Evolutionary conservation across 164 flowering plant species (phyloP).

Genomic region (Chloranthus sessilifolius): DNA sequence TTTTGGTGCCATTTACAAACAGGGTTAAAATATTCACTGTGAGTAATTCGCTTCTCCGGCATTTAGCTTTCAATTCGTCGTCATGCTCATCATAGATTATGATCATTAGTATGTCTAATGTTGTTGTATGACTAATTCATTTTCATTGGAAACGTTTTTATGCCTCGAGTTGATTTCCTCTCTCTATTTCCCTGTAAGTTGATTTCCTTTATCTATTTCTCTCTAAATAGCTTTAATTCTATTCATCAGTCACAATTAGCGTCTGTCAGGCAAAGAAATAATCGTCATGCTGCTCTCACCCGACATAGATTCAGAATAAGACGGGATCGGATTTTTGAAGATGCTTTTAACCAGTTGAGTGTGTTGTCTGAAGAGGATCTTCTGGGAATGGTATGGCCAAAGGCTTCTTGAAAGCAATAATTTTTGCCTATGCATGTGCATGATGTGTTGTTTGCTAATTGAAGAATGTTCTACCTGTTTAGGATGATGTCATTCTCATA

Average conservation of each 20-base stretch:
- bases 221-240: constrained; percentile 2
- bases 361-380: constrained; percentile 83
- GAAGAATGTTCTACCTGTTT: not conserved
- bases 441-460: not conserved
- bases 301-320: constrained; percentile 80
- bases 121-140: no score
- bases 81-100: no score
- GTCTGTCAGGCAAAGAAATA: constrained; percentile 54
- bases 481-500: not conserved
- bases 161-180: no score
- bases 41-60: constrained; percentile 29
- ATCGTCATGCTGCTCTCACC: constrained; percentile 48
- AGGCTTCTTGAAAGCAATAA: not conserved
- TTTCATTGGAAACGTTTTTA: no score
- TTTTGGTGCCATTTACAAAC: constrained; percentile 92
- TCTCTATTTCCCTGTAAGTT: not conserved
- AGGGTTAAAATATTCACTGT: constrained; percentile 88
- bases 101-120: no score
- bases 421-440: not conserved
- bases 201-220: not conserved
- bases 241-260: constrained; percentile 72
- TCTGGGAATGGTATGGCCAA: constrained; percentile 56
- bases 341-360: constrained; percentile 84
- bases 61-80: no score
- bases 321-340: constrained; percentile 86